A percentile compares a stretch with the other conserved stretches of the same genome.
Evolutionary conservation across 352 stramenopile species (phyloP).

Genomic region (Pythium folliculosum): DNA sequence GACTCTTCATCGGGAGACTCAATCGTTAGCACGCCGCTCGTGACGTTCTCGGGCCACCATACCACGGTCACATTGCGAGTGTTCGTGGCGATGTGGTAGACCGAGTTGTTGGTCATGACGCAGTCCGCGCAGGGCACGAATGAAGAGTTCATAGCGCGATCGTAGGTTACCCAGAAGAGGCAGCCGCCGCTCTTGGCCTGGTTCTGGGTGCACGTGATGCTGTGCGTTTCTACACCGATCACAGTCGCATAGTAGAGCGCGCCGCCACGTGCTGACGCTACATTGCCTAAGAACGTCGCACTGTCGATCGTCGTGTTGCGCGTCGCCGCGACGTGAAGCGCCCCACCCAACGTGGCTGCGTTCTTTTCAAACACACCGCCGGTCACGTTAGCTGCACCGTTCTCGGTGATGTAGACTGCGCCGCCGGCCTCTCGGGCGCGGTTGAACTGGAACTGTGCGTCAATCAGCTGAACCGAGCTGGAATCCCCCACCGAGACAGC

Average conservation of each 20-base stretch:
- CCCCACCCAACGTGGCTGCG: slow-evolving; percentile 37
- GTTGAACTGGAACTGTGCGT: slow-evolving; percentile 42
- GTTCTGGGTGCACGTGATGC: slow-evolving; percentile 42
- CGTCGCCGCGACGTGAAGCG: slow-evolving; percentile 36
- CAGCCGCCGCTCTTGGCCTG: slow-evolving; percentile 54
- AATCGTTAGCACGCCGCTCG: slow-evolving; percentile 40
- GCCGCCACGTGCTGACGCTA: slow-evolving; percentile 39
- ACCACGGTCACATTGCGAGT: slow-evolving; percentile 49
- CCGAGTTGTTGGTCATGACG: slow-evolving; percentile 40
- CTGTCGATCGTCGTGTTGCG: slow-evolving; percentile 17
- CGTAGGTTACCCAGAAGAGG: slow-evolving; percentile 60
- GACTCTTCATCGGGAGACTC: slow-evolving; percentile 55
- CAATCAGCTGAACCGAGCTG: not conserved
- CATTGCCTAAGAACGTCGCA: slow-evolving; percentile 38
- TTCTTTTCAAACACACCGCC: slow-evolving; percentile 33
- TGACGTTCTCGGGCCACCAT: slow-evolving; percentile 60
- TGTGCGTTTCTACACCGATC: slow-evolving; percentile 23
- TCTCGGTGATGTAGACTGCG: slow-evolving; percentile 37
- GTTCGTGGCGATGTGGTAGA: slow-evolving; percentile 67
- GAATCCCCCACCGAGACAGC: slow-evolving; percentile 6
- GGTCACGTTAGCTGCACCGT: slow-evolving; percentile 26
- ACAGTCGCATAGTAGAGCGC: slow-evolving; percentile 51
- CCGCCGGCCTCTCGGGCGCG: slow-evolving; percentile 41
- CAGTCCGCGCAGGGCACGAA: slow-evolving; percentile 43
- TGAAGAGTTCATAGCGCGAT: slow-evolving; percentile 5